Evolutionary conservation across 1,139 yeast genomes (phyloP).

Genomic region (Suhomyces bokatorum): DNA sequence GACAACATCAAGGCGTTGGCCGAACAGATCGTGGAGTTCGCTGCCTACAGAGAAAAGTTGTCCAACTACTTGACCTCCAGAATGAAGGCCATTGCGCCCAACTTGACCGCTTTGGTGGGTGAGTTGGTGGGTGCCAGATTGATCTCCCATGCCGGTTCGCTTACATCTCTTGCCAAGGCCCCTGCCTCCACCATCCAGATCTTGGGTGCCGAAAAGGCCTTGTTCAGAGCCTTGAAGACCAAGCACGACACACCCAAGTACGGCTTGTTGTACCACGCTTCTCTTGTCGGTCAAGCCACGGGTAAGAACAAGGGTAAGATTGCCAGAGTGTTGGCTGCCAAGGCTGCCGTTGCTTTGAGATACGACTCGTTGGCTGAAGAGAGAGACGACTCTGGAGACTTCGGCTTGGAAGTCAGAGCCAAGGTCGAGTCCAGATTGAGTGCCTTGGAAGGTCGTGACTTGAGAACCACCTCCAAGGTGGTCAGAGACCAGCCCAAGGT

Average conservation of each 20-base stretch:
- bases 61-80: slow-evolving; percentile 86
- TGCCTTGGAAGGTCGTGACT: slow-evolving; percentile 91
- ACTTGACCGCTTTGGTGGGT: slow-evolving; percentile 93
- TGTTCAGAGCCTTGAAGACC: slow-evolving; percentile 97
- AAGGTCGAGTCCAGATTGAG: slow-evolving; percentile 95
- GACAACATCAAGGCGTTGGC: slow-evolving; percentile 86
- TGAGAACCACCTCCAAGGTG: slow-evolving; percentile 78
- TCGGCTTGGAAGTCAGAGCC: slow-evolving; percentile 88
- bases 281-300: slow-evolving; percentile 94
- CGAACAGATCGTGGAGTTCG: slow-evolving; percentile 89
- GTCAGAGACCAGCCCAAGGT: slow-evolving; percentile 79
- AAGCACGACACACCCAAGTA: slow-evolving; percentile 98
- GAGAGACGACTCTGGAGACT: slow-evolving; percentile 90
- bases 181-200: slow-evolving; percentile 99
- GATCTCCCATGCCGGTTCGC: slow-evolving; percentile 97
- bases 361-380: slow-evolving; percentile 97
- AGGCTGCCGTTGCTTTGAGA: slow-evolving; percentile 94
- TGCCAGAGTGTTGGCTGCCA: slow-evolving; percentile 98
- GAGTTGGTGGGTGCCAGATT: slow-evolving; percentile 98
- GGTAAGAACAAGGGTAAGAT: slow-evolving; percentile 98
- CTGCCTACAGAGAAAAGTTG: slow-evolving; percentile 92
- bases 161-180: slow-evolving; percentile 93
- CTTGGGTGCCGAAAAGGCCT: slow-evolving; percentile 98
- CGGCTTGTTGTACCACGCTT: slow-evolving; percentile 95
- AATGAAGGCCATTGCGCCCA: slow-evolving; percentile 99